These are phyloP conservation scores for Cystobasidium pallidum DNA, from an alignment of 1,284 basidiomycete species.

Conservation along the genomic window DNA sequence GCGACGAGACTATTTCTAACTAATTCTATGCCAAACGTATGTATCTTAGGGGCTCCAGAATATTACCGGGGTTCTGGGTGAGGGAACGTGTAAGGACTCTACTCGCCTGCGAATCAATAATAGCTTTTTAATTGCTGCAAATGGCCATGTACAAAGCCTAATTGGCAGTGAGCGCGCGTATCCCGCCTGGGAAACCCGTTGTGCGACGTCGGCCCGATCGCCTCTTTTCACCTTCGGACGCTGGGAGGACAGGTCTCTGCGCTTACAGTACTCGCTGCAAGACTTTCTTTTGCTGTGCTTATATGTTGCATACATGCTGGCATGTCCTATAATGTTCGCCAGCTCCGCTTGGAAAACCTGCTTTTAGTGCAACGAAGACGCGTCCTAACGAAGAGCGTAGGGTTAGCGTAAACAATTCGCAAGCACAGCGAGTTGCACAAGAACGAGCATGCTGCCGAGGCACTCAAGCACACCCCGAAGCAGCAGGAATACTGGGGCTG, in stretches of 20 bases:
- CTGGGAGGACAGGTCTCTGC: too few relatives aligned
- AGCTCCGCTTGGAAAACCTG: background rate
- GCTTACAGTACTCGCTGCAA: too few relatives aligned
- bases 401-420: conserved; percentile 24
- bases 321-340: too few relatives aligned
- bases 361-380: background rate
- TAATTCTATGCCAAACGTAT: background rate
- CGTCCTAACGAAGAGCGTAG: background rate
- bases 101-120: background rate
- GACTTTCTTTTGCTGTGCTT: too few relatives aligned
- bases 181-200: too few relatives aligned
- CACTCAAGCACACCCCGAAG: background rate
- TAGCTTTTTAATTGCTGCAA: background rate
- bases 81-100: background rate
- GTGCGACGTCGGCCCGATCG: too few relatives aligned
- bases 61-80: background rate
- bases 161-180: too few relatives aligned
- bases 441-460: background rate
- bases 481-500: background rate
- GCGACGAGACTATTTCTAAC: background rate
- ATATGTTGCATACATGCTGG: too few relatives aligned
- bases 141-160: too few relatives aligned
- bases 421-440: background rate
- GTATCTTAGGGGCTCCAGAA: background rate
- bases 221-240: too few relatives aligned